These are phyloP conservation scores for Curvularia spicifera DNA, from an alignment of 2,329 filamentous ascomycete species.

Conservation along the genomic window DNA sequence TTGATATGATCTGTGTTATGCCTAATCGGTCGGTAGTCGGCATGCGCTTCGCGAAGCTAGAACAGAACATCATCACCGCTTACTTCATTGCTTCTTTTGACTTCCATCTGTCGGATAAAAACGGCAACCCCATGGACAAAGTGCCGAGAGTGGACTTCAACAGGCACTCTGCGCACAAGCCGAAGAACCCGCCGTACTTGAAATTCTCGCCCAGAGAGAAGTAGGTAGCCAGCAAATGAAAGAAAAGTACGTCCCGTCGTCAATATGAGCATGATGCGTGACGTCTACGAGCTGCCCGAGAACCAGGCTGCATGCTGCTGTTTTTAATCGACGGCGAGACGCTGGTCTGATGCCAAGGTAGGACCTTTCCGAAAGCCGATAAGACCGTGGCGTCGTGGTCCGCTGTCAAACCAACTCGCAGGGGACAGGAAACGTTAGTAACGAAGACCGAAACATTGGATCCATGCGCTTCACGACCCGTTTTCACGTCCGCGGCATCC, in stretches of 20 bases:
- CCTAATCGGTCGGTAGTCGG: neutral
- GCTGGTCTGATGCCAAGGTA: neutral
- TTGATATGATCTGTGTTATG: neutral
- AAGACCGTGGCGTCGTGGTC: neutral
- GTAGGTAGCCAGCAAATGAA: constrained; percentile 6
- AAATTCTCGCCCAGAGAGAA: constrained; percentile 48
- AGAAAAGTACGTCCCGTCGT: neutral
- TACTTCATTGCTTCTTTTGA: constrained; percentile 58
- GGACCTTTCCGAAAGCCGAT: neutral
- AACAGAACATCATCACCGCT: neutral
- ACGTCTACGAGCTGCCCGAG: neutral
- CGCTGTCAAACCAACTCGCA: neutral
- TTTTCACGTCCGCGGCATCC: neutral
- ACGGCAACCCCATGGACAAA: constrained; percentile 41
- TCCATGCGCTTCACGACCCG: neutral
- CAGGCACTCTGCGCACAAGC: constrained; percentile 51
- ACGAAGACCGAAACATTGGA: neutral
- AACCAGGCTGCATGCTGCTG: neutral
- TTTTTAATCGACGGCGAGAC: neutral
- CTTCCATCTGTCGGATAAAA: constrained; percentile 52
- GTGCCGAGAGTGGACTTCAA: constrained; percentile 50
- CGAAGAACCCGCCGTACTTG: constrained; percentile 44
- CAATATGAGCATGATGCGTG: neutral
- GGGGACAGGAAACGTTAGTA: constrained; percentile 2
- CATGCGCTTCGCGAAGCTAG: neutral